These are phyloP conservation scores for Cladosporium oxysporum DNA, from an alignment of 2,329 filamentous ascomycete genomes.

Conservation along the genomic window DNA sequence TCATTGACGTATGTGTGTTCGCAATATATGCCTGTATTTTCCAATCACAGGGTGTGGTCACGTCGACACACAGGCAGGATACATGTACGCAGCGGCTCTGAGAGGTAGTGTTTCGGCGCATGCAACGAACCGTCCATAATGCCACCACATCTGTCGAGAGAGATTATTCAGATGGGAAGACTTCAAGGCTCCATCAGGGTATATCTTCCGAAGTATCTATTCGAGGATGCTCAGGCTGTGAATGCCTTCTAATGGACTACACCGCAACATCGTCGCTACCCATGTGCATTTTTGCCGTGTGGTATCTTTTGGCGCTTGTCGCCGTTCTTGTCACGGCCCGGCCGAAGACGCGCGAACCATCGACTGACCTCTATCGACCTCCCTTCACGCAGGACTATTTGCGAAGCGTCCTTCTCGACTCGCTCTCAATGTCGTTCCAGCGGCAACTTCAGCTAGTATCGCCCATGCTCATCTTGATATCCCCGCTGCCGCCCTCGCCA, in stretches of 20 bases:
- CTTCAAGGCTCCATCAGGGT: background rate
- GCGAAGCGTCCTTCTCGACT: background rate
- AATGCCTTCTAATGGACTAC: background rate
- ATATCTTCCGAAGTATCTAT: background rate
- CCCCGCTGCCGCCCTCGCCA: conserved; percentile 14
- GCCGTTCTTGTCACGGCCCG: background rate
- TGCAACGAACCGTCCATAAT: no score
- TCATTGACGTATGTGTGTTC: background rate
- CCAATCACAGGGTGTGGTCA: no score
- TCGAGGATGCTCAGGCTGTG: no score
- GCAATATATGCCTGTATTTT: no score
- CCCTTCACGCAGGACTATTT: background rate
- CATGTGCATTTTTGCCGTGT: background rate
- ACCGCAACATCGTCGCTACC: background rate
- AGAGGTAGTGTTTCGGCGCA: no score
- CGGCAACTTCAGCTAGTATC: conserved; percentile 5
- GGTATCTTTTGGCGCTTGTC: background rate
- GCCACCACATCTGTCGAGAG: no score
- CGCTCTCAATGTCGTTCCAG: background rate
- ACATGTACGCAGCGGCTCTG: no score
- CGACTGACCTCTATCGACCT: background rate
- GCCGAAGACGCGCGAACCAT: background rate
- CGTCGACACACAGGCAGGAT: no score
- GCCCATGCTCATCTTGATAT: conserved; percentile 20
- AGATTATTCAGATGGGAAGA: no score